These are phyloP conservation scores for Chaetomiaceae sp. DNA, from an alignment of 2,329 filamentous ascomycete species.

Conservation along the genomic window DNA sequence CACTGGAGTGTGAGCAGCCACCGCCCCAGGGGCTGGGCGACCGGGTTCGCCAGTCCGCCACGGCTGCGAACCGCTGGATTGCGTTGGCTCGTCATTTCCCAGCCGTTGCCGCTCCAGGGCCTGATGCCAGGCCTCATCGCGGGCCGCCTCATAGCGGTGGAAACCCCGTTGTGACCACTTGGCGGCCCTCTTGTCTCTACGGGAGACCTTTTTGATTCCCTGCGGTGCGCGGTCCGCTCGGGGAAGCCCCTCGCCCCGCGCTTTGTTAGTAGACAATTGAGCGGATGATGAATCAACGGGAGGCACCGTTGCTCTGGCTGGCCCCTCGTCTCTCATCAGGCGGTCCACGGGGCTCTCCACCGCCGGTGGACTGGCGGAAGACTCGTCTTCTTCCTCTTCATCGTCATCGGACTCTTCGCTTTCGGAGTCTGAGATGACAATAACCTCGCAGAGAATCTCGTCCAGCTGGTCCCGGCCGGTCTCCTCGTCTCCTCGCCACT, in stretches of 20 bases:
- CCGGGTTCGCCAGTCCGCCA: constrained; percentile 7
- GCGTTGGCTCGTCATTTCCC: constrained; percentile 14
- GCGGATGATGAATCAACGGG: not conserved
- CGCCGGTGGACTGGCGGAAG: constrained; percentile 14
- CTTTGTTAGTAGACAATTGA: not conserved
- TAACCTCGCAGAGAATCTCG: constrained; percentile 62
- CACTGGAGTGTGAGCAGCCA: constrained; percentile 3
- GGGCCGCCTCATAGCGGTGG: constrained; percentile 41
- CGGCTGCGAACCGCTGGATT: constrained; percentile 8
- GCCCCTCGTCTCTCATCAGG: not conserved
- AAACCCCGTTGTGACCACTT: constrained; percentile 43
- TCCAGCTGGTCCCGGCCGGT: constrained; percentile 64
- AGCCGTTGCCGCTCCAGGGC: constrained; percentile 31
- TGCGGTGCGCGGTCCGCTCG: constrained; percentile 11
- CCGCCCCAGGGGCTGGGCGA: constrained; percentile 4
- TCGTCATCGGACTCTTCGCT: constrained; percentile 31
- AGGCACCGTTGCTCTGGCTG: constrained; percentile 1
- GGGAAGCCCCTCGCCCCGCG: not conserved
- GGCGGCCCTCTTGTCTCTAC: constrained; percentile 25
- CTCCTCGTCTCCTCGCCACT: constrained; percentile 69
- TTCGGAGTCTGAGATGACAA: constrained; percentile 61
- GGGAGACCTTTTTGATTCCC: constrained; percentile 18
- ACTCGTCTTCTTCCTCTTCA: constrained; percentile 33
- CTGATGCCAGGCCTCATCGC: constrained; percentile 31
- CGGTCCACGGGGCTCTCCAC: constrained; percentile 3